These are phyloP conservation scores for Globisporangium emineosum DNA, from an alignment of 352 stramenopile species.

Conservation along the genomic window DNA sequence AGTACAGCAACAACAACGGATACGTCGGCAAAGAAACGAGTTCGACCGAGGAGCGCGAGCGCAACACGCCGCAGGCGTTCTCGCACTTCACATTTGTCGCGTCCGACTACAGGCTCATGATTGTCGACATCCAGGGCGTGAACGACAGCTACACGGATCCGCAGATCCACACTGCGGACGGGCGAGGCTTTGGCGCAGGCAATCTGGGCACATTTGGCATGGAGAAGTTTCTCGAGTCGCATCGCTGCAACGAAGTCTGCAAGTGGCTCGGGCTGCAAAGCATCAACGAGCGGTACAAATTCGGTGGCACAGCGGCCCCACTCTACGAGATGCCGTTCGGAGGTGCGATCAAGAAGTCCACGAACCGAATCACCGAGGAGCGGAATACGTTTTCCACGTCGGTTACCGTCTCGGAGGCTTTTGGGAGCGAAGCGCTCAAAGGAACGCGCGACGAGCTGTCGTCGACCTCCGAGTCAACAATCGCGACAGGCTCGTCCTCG, in stretches of 20 bases:
- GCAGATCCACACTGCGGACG: slow-evolving; percentile 81
- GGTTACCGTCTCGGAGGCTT: slow-evolving; percentile 76
- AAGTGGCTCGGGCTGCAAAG: slow-evolving; percentile 71
- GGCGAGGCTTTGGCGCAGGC: slow-evolving; percentile 74
- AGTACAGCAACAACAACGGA: slow-evolving; percentile 87
- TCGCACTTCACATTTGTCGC: slow-evolving; percentile 85
- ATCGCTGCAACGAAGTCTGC: slow-evolving; percentile 87
- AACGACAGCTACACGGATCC: slow-evolving; percentile 84
- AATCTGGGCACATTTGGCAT: slow-evolving; percentile 85
- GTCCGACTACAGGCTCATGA: slow-evolving; percentile 82
- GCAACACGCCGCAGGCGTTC: slow-evolving; percentile 82
- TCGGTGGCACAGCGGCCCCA: slow-evolving; percentile 69
- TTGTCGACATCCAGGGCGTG: slow-evolving; percentile 85
- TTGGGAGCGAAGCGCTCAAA: slow-evolving; percentile 33
- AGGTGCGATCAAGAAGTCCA: slow-evolving; percentile 79
- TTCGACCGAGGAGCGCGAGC: slow-evolving; percentile 76
- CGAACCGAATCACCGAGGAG: slow-evolving; percentile 76
- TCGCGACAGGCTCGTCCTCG: slow-evolving; percentile 32
- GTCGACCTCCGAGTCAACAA: slow-evolving; percentile 20
- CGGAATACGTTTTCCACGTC: slow-evolving; percentile 79
- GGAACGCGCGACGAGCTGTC: slow-evolving; percentile 18
- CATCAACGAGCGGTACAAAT: slow-evolving; percentile 79
- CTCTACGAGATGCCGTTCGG: slow-evolving; percentile 80
- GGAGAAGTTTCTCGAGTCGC: slow-evolving; percentile 85
- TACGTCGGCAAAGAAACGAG: slow-evolving; percentile 80